A percentile compares a stretch with the other conserved stretches of the same genome.
Conservation (phyloP, 2,329 filamentous ascomycete species). For the Pleomassaria siparia region DNA sequence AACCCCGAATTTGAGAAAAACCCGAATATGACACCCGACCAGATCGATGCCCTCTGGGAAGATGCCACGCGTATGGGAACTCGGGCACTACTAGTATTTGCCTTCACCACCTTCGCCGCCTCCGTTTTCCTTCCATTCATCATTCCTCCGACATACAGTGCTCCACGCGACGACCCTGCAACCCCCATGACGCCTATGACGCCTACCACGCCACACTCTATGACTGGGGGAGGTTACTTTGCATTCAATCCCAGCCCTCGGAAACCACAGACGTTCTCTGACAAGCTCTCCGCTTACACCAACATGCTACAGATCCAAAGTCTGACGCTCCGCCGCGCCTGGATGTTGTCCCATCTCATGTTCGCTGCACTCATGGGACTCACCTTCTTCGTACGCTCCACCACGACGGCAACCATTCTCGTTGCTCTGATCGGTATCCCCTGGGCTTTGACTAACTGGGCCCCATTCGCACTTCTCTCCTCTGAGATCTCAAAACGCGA, state of each 20-base stretch:
- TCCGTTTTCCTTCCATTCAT: slow-evolving; percentile 86
- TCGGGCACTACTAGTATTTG: slow-evolving; percentile 85
- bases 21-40: slow-evolving; percentile 72
- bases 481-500: slow-evolving; percentile 87
- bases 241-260: slow-evolving; percentile 20
- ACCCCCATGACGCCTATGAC: slow-evolving; percentile 42
- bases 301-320: slow-evolving; percentile 73
- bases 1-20: slow-evolving; percentile 77
- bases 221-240: slow-evolving; percentile 8
- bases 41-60: slow-evolving; percentile 81
- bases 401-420: slow-evolving; percentile 71
- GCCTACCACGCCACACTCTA: slow-evolving; percentile 19
- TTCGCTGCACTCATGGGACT: slow-evolving; percentile 81
- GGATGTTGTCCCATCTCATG: slow-evolving; percentile 82
- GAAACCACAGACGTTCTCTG: slow-evolving; percentile 24
- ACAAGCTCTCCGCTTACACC: slow-evolving; percentile 46
- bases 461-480: slow-evolving; percentile 91
- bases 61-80: slow-evolving; percentile 83
- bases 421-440: slow-evolving; percentile 83
- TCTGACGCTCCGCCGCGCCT: slow-evolving; percentile 83
- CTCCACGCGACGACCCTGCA: slow-evolving; percentile 40
- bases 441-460: slow-evolving; percentile 93
- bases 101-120: slow-evolving; percentile 77
- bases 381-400: slow-evolving; percentile 75
- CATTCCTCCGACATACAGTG: slow-evolving; percentile 74